Base-by-base conservation (phyloP, 2,329 filamentous ascomycete species). In the Botrytis cinerea region DNA sequence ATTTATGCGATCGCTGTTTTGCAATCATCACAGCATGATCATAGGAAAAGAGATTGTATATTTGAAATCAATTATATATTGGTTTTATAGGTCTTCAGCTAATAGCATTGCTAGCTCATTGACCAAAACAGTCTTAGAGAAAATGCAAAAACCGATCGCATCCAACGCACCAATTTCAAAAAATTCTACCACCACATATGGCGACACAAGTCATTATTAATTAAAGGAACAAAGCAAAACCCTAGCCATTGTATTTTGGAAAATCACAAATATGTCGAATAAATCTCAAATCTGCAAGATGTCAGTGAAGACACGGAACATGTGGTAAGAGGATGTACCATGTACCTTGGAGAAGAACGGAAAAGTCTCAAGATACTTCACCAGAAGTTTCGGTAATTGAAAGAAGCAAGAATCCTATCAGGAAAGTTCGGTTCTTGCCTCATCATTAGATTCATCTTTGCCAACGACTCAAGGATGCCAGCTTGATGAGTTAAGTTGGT, bases 121-220 rank as follows among this genome's bases (percentile, higher is more conserved):
- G 64, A 68, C 35, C 38, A 57, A 68, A 68, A 35, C 5, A 43
- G 48, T 32, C 48, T 22, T 22, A 18, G 48, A 32, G 48, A 9
- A 43, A 16, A 57, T 57, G 48, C 48, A 68, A 68, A 57, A 45
- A 40, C 46, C 64, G 48, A 57, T 22, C 28, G 38, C 48, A 68
- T 68, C 48, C 66, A 57, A 68, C 66, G 48, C 66, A 43, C 48
- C 48, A 68, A 57, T 43, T 16, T 68, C 25, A 57, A 43, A 43
- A 28, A 8, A 54, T 32, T 35, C 64, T 54, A 28, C 38, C 35
- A 43, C 45, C 14, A 64, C 62, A 32, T 25, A 16, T 32, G 28
- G 43, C 22, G 16, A n/a, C 25, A 51, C 46, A 54, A 28, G 35
- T 43, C 46, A 28, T 40, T 22, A 54, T 40, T 35, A 46, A 54